Conservation (phyloP, 1,284 basidiomycete genomes). For the Athelia psychrophila region DNA sequence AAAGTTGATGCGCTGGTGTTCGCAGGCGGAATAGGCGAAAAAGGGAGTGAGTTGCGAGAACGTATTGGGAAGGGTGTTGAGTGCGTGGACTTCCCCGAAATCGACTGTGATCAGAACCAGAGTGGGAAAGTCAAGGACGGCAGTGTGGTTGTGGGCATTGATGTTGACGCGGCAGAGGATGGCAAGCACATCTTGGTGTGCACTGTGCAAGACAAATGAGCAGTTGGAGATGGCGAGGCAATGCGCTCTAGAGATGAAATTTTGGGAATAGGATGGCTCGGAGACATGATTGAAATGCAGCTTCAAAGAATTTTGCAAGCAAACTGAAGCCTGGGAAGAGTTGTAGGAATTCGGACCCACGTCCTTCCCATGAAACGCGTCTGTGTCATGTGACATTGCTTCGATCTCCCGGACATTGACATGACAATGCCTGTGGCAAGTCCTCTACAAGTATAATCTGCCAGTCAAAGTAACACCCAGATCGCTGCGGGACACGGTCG, state of each 20-base stretch:
- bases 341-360: too few relatives aligned
- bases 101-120: conserved; percentile 41
- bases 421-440: too few relatives aligned
- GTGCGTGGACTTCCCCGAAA: conserved; percentile 62
- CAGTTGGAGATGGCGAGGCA: conserved; percentile 68
- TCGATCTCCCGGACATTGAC: too few relatives aligned
- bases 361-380: too few relatives aligned
- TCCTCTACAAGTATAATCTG: too few relatives aligned
- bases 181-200: conserved; percentile 48
- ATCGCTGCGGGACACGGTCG: too few relatives aligned
- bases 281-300: too few relatives aligned
- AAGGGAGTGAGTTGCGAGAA: conserved; percentile 55
- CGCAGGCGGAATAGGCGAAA: conserved; percentile 84
- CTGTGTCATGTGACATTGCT: too few relatives aligned
- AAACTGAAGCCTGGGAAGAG: too few relatives aligned
- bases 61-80: conserved; percentile 50
- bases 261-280: conserved; percentile 31
- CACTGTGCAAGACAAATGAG: conserved; percentile 67
- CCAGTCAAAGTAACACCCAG: too few relatives aligned
- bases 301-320: too few relatives aligned
- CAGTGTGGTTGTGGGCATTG: conserved; percentile 45
- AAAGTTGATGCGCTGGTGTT: conserved; percentile 80
- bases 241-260: conserved; percentile 42
- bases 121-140: conserved; percentile 21
- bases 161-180: conserved; percentile 22